Conservation (phyloP, 2,329 filamentous ascomycete species). For the Monosporascus sp. region DNA sequence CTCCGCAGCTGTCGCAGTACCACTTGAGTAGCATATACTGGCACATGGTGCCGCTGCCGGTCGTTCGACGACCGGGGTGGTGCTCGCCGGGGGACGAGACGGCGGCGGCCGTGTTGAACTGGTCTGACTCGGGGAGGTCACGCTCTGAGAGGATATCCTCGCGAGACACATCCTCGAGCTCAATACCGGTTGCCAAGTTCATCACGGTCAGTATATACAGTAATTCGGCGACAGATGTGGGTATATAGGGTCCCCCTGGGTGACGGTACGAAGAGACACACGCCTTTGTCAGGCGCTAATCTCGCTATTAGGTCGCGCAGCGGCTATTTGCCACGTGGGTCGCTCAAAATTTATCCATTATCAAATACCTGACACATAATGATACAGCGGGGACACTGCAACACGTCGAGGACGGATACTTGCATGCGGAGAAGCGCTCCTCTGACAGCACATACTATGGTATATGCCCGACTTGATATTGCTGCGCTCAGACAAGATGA, state of each 20-base stretch:
- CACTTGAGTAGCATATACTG: slow-evolving; percentile 25
- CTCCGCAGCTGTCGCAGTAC: slow-evolving; percentile 27
- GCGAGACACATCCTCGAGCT: too few species aligned
- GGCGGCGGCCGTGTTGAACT: too few species aligned
- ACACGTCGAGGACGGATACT: not conserved
- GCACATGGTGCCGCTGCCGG: slow-evolving; percentile 17
- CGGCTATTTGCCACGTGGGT: slow-evolving; percentile 17
- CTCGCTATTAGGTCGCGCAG: not conserved
- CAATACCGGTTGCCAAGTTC: too few species aligned
- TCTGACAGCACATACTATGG: too few species aligned
- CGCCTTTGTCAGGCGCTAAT: not conserved
- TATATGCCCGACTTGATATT: not conserved
- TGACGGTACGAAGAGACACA: not conserved
- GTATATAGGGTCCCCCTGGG: not conserved
- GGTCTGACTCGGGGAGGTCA: too few species aligned
- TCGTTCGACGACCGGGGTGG: not conserved
- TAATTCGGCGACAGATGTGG: not conserved
- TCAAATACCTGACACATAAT: slow-evolving; percentile 17
- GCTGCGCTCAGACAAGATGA: not conserved
- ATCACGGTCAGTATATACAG: too few species aligned
- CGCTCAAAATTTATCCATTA: slow-evolving; percentile 9
- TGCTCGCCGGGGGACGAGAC: not conserved
- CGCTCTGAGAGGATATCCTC: too few species aligned
- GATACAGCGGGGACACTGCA: slow-evolving; percentile 3
- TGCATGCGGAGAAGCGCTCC: not conserved